These are phyloP conservation scores for Peterozyma toletana DNA, from an alignment of 805 yeast genomes.

Conservation along the genomic window DNA sequence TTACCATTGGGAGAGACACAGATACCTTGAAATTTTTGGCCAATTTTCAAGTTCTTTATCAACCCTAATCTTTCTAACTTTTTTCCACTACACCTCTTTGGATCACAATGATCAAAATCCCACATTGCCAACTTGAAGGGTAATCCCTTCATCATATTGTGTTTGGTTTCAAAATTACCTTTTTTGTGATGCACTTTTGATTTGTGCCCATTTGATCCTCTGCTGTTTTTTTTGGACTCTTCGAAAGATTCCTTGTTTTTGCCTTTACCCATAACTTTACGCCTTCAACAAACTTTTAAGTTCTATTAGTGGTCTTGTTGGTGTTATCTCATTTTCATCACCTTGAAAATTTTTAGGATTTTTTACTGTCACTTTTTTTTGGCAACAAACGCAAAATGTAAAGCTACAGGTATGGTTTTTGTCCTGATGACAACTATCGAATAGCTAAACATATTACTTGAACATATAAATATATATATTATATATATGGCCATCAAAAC, in stretches of 20 bases:
- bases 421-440: too few species aligned
- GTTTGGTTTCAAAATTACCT: constrained; percentile 21
- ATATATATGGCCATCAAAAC: too few species aligned
- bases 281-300: too few species aligned
- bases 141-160: constrained; percentile 29
- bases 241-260: constrained; percentile 40
- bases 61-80: constrained; percentile 84
- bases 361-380: too few species aligned
- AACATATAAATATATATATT: too few species aligned
- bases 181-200: constrained; percentile 44
- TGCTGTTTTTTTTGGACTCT: constrained; percentile 19
- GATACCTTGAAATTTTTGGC: constrained; percentile 87
- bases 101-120: constrained; percentile 99
- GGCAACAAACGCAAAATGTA: too few species aligned
- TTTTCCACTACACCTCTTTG: constrained; percentile 94
- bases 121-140: constrained; percentile 95
- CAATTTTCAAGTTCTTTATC: constrained; percentile 73
- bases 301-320: too few species aligned
- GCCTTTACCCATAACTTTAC: constrained; percentile 42
- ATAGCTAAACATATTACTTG: too few species aligned
- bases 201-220: constrained; percentile 50
- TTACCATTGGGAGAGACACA: constrained; percentile 93
- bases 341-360: too few species aligned
- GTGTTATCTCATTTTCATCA: too few species aligned
- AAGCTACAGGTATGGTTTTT: too few species aligned